Percentiles rank a stretch among this genome's conserved stretches.
phyloP scores from a whole-genome alignment of 805 yeast species.

The Kregervanrija fluxuum region DNA sequence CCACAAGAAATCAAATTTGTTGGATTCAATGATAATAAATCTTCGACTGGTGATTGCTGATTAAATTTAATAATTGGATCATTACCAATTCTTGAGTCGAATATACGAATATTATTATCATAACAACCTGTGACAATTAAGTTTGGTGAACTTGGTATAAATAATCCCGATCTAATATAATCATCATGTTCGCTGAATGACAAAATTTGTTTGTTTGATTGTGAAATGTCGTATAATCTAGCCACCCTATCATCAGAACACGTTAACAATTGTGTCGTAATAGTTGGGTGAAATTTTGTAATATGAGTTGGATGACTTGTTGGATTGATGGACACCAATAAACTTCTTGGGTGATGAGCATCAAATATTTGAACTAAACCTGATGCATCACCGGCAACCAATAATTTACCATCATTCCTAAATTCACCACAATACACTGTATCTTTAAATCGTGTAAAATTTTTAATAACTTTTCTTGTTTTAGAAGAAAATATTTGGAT shows the following conservation, averaged over 20 bases:
- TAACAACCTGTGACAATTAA: conserved; percentile 90
- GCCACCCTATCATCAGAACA: conserved; percentile 90
- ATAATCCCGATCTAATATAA: conserved; percentile 76
- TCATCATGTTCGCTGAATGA: conserved; percentile 74
- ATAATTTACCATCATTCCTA: conserved; percentile 81
- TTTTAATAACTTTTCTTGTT: conserved; percentile 84
- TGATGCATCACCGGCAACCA: conserved; percentile 93
- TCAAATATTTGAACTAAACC: conserved; percentile 91
- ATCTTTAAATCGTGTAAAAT: conserved; percentile 83
- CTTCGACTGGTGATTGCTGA: conserved; percentile 81
- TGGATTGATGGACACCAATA: conserved; percentile 75
- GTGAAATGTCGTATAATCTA: conserved; percentile 82
- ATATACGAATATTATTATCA: conserved; percentile 79
- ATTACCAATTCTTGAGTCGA: conserved; percentile 59
- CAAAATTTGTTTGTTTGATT: conserved; percentile 61
- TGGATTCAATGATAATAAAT: conserved; percentile 64
- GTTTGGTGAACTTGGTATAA: conserved; percentile 62
- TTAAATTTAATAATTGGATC: conserved; percentile 58
- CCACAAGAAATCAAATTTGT: conserved; percentile 76
- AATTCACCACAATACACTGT: conserved; percentile 89
- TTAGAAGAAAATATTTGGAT: conserved; percentile 91
- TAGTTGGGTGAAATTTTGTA: conserved; percentile 80
- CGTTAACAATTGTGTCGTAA: conserved; percentile 68
- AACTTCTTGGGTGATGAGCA: conserved; percentile 62
- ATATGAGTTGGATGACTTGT: conserved; percentile 87